Evolutionary conservation across 176 grass and related monocot species (phyloP).

Genomic region (Stipa capillata): DNA sequence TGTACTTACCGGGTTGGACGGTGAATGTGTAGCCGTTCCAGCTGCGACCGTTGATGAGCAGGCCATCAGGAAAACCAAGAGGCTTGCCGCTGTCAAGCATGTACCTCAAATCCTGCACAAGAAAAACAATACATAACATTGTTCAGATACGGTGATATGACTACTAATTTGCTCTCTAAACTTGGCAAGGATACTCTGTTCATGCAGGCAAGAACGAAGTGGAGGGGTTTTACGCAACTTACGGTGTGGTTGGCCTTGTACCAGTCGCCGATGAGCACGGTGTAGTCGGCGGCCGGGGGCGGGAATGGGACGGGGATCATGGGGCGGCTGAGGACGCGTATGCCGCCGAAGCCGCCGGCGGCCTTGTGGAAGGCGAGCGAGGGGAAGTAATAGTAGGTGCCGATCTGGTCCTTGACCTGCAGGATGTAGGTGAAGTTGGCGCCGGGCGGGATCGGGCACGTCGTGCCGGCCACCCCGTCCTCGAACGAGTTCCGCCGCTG

Average conservation of each 20-base stretch:
- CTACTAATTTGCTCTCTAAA: too few species aligned
- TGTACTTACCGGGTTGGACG: constrained; percentile 47
- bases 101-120: constrained; percentile 54
- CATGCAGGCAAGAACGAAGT: too few species aligned
- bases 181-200: constrained; percentile 17
- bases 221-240: not conserved
- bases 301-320: constrained; percentile 87
- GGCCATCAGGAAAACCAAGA: constrained; percentile 54
- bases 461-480: constrained; percentile 81
- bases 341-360: constrained; percentile 78
- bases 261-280: constrained; percentile 77
- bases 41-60: constrained; percentile 66
- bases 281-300: constrained; percentile 73
- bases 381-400: constrained; percentile 92
- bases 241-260: constrained; percentile 88
- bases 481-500: constrained; percentile 84
- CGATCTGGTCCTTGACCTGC: constrained; percentile 95
- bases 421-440: constrained; percentile 84
- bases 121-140: not conserved
- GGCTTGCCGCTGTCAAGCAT: constrained; percentile 54
- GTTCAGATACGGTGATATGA: too few species aligned
- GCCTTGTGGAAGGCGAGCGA: constrained; percentile 95
- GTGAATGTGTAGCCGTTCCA: constrained; percentile 62
- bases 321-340: constrained; percentile 76
- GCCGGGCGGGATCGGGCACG: constrained; percentile 82